A percentile compares a stretch with the other conserved stretches of the same genome.
These are phyloP conservation scores for Scolecobasidium constrictum DNA, from an alignment of 2,329 filamentous ascomycete genomes.

Conservation along the genomic window DNA sequence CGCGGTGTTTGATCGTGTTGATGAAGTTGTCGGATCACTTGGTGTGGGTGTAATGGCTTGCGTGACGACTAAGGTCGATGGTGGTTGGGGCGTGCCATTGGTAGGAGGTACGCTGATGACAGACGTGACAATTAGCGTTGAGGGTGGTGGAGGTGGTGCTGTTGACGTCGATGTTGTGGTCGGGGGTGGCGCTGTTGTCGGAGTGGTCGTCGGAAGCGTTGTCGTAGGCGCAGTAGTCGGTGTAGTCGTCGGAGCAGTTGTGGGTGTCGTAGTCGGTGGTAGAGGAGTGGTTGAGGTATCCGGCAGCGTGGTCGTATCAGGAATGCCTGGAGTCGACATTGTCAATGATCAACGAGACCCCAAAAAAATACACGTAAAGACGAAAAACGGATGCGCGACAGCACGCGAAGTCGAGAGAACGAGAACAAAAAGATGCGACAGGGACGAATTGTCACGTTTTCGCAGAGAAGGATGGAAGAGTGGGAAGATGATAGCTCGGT, in stretches of 20 bases:
- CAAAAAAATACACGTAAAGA: no score
- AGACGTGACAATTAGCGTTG: conserved; percentile 9
- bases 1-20: conserved; percentile 2
- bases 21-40: background rate
- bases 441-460: no score
- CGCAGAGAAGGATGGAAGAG: no score
- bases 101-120: conserved; percentile 5
- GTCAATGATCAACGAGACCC: no score
- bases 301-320: no score
- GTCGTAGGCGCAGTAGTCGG: background rate
- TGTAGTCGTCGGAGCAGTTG: conserved; percentile 1
- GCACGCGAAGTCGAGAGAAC: no score
- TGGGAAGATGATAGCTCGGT: no score
- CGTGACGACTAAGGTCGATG: conserved; percentile 8
- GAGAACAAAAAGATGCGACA: no score
- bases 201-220: background rate
- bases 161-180: conserved; percentile 5
- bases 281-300: background rate
- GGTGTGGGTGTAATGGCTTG: conserved; percentile 6
- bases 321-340: no score
- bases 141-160: conserved; percentile 3
- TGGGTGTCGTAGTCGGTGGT: background rate
- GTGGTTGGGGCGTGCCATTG: conserved; percentile 4
- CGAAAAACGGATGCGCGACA: no score
- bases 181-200: no score